Conservation (phyloP, 2,329 filamentous ascomycete species). For the Ophiostoma pallidulum region DNA sequence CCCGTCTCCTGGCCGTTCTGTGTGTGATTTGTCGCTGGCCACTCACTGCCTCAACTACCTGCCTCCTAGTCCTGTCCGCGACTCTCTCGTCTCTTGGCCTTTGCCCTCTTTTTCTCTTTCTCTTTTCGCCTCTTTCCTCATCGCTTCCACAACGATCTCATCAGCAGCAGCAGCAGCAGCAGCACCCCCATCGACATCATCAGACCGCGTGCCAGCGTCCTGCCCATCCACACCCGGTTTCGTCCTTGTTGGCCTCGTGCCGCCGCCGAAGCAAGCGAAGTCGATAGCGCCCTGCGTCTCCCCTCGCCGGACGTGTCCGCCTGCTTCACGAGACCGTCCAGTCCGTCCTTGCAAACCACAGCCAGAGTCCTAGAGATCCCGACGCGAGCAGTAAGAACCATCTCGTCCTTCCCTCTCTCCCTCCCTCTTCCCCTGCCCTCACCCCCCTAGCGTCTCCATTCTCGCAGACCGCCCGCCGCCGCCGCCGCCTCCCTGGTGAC, state of each 20-base stretch:
- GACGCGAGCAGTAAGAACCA: conserved; percentile 4
- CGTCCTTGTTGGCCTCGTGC: neutral
- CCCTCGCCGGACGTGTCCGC: conserved; percentile 3
- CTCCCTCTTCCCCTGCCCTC: conserved; percentile 13
- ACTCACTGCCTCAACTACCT: too few relatives aligned
- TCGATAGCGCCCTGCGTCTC: neutral
- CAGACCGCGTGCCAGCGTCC: too few relatives aligned
- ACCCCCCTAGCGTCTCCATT: conserved; percentile 4
- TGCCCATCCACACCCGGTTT: neutral
- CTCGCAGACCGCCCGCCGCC: conserved; percentile 6
- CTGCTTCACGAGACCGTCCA: too few relatives aligned
- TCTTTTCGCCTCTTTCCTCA: too few relatives aligned
- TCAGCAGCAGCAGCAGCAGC: too few relatives aligned
- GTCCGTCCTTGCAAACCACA: neutral
- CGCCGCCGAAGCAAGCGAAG: neutral
- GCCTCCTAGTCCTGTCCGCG: too few relatives aligned
- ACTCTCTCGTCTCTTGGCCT: too few relatives aligned
- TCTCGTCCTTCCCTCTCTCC: neutral
- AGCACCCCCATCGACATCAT: too few relatives aligned
- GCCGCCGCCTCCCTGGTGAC: conserved; percentile 5
- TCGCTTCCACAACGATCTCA: too few relatives aligned
- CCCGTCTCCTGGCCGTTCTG: too few relatives aligned
- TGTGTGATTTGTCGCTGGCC: too few relatives aligned
- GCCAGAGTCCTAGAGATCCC: conserved; percentile 8
- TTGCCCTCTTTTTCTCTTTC: too few relatives aligned